A percentile compares a stretch with the other conserved stretches of the same genome.
Evolutionary conservation across 1,284 basidiomycete genomes (phyloP).

Genomic region (Schizophyllum commune): DNA sequence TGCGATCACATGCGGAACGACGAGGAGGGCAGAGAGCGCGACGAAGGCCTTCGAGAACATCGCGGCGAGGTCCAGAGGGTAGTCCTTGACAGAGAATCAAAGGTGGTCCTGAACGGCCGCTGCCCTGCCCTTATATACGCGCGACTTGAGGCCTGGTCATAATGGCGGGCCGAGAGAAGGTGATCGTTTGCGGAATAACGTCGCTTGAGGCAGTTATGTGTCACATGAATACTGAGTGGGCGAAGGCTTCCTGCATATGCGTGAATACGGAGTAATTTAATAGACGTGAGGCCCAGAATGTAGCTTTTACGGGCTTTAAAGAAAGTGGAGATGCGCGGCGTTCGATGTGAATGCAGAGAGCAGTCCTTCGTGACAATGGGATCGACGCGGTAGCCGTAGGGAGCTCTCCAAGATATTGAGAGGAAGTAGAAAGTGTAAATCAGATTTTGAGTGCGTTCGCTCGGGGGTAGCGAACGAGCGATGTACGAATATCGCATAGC

Average conservation of each 20-base stretch:
- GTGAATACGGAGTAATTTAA: no score
- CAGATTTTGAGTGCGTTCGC: no score
- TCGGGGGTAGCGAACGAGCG: no score
- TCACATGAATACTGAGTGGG: no score
- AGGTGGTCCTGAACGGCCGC: background rate
- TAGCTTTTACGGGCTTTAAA: background rate
- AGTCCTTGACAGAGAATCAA: background rate
- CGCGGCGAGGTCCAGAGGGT: background rate
- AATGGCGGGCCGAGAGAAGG: background rate
- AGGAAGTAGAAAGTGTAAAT: no score
- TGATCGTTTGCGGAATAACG: background rate
- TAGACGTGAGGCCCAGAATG: background rate
- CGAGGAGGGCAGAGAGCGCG: background rate
- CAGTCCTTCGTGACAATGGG: no score
- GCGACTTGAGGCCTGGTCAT: background rate
- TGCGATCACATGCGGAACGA: constrained; percentile 8
- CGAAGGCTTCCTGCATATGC: no score
- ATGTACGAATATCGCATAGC: no score
- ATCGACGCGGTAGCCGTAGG: no score
- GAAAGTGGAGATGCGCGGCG: no score
- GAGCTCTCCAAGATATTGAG: no score
- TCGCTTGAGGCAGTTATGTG: background rate
- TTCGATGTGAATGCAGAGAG: no score
- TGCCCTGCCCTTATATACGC: background rate
- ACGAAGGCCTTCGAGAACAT: background rate